These are phyloP conservation scores for Talaromyces sp. DNA, from an alignment of 2,329 filamentous ascomycete genomes.

Conservation along the genomic window DNA sequence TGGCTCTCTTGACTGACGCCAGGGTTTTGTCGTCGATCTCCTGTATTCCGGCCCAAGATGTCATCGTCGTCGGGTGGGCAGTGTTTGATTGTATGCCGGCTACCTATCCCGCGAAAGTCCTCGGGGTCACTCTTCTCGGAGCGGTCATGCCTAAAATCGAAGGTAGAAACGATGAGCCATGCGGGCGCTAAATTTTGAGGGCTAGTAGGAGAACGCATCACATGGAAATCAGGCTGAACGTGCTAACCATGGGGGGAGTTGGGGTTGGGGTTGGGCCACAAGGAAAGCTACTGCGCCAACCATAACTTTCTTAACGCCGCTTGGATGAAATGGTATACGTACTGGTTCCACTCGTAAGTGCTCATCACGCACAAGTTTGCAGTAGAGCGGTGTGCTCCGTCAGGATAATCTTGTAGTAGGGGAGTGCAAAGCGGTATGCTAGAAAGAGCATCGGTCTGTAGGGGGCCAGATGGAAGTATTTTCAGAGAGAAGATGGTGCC, in stretches of 20 bases:
- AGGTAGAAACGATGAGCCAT: not conserved
- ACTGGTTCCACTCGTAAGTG: not conserved
- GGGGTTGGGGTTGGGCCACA: not conserved
- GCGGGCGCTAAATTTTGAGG: not conserved
- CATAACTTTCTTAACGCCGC: not conserved
- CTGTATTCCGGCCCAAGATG: not conserved
- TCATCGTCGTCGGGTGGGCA: not conserved
- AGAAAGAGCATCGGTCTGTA: not conserved
- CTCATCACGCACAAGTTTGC: not conserved
- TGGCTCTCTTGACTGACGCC: not conserved
- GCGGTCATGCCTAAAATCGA: not conserved
- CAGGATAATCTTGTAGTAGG: not conserved
- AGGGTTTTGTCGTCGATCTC: not conserved
- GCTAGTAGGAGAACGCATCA: not conserved
- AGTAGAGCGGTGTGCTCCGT: not conserved
- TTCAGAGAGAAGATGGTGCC: not conserved
- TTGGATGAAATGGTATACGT: not conserved
- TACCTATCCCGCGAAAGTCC: not conserved
- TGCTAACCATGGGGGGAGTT: not conserved
- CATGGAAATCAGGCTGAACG: not conserved
- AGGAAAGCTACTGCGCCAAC: not conserved
- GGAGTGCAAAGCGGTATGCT: not conserved
- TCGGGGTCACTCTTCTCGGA: not conserved
- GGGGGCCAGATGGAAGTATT: not conserved
- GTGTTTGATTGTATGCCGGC: not conserved